Base-by-base conservation (phyloP, 2,329 filamentous ascomycete genomes). In the Periconia digitata region DNA sequence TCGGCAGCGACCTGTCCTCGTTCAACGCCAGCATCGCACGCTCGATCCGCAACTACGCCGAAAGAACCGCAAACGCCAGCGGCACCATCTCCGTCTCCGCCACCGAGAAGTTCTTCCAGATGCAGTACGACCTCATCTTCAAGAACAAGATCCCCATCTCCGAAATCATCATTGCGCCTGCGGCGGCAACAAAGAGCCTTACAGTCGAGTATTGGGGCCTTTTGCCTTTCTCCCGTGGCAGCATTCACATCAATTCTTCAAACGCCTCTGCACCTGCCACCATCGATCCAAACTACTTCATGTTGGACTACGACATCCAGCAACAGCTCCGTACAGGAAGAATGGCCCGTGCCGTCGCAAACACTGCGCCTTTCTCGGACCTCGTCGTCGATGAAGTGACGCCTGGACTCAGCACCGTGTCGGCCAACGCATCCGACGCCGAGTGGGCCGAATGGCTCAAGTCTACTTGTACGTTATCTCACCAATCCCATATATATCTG, bases 51-150 rank as follows among this genome's bases (percentile, higher is more conserved):
- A 6, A 36, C 7, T 36, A 18, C 15, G 34, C 34, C 15, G 17
- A 36, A n/a, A 6, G 6, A 7, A n/a, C 17, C 6, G 13, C 34
- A 7, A 18, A 29, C 48, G 59, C 6, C 62, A 60, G 40, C 21
- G 43, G 47, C 22, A 45, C 43, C 16, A 50, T 41, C 3, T 46
- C 21, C 29, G 10, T 18, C 8, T 27, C 16, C 15, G 37, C 21
- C 3, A 43, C 47, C 32, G 55, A 45, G 43, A 40, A 17, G 43
- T 39, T 21, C 24, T 40, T 39, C 53, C 59, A 7, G 41, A 60
- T 75, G 8, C 74, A 79, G 59, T 69, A 77, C 53, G 67, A 74
- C 39, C 60, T 79, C 18, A 70, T 80, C 15, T 78, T 79, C 59
- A 57, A 69, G 13, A 51, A 68, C 34, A 16, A 53, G 17, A 67